These are phyloP conservation scores for Venturia asperata DNA, from an alignment of 2,329 filamentous ascomycete genomes.

Conservation along the genomic window DNA sequence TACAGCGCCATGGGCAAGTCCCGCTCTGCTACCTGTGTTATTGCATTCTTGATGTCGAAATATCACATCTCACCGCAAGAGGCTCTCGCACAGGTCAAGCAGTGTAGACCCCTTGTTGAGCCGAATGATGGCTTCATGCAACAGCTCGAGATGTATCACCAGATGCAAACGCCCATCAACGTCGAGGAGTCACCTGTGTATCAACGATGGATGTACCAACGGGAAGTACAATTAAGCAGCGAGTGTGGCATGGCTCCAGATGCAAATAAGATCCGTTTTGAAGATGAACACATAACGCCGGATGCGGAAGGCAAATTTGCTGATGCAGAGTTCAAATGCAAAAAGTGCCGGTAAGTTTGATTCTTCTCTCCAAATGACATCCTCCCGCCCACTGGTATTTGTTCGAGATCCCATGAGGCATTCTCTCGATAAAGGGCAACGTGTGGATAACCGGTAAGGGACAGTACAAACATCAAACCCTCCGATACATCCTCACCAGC, in stretches of 20 bases:
- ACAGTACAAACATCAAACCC: no score
- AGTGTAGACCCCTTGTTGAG: slow-evolving; percentile 69
- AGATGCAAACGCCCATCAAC: slow-evolving; percentile 71
- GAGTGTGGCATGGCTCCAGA: slow-evolving; percentile 74
- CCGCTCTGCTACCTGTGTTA: slow-evolving; percentile 73
- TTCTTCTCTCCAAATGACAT: no score
- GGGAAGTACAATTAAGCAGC: slow-evolving; percentile 59
- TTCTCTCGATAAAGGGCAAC: background rate
- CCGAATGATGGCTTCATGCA: slow-evolving; percentile 89
- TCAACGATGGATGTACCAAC: slow-evolving; percentile 67
- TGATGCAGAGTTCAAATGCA: slow-evolving; percentile 67
- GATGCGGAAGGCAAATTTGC: slow-evolving; percentile 23
- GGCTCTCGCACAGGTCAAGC: slow-evolving; percentile 63
- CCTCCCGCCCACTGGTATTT: background rate
- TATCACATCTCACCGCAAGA: slow-evolving; percentile 48
- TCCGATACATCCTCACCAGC: no score
- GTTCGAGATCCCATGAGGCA: no score
- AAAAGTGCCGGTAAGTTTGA: slow-evolving; percentile 68
- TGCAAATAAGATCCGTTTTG: slow-evolving; percentile 68
- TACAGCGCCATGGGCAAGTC: slow-evolving; percentile 90
- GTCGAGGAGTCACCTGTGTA: slow-evolving; percentile 67
- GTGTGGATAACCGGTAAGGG: no score
- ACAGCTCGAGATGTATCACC: slow-evolving; percentile 79
- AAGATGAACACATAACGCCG: slow-evolving; percentile 53
- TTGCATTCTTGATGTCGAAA: slow-evolving; percentile 72